Percentiles rank a stretch among this genome's conserved stretches.
Evolutionary conservation across 805 yeast species (phyloP).

Genomic region (Candida corydali): DNA sequence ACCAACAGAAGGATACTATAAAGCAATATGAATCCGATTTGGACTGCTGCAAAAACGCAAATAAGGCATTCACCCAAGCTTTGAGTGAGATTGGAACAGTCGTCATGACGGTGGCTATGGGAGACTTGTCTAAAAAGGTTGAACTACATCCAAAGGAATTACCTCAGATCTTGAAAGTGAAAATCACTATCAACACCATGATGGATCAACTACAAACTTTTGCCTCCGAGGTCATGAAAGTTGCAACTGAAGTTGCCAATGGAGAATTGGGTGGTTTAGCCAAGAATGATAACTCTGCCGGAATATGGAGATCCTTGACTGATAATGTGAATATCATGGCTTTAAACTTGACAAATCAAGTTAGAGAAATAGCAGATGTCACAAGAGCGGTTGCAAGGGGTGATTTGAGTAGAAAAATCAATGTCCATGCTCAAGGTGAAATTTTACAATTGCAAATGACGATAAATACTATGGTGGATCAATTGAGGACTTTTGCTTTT

Average conservation of each 20-base stretch:
- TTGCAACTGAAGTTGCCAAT: conserved; percentile 86
- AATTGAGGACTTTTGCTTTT: conserved; percentile 74
- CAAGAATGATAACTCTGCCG: conserved; percentile 77
- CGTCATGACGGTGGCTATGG: conserved; percentile 84
- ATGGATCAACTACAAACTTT: conserved; percentile 82
- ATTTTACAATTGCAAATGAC: conserved; percentile 81
- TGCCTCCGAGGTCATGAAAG: conserved; percentile 77
- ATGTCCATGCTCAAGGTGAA: conserved; percentile 91
- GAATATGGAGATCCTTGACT: conserved; percentile 81
- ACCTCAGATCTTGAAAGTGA: conserved; percentile 76
- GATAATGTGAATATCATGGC: conserved; percentile 90
- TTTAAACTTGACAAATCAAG: conserved; percentile 62
- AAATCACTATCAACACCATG: conserved; percentile 81
- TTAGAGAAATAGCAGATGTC: conserved; percentile 83
- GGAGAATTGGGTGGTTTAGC: conserved; percentile 92
- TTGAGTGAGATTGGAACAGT: conserved; percentile 79
- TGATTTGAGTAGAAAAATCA: conserved; percentile 75
- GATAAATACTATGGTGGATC: conserved; percentile 86
- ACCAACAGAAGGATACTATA: conserved; percentile 26
- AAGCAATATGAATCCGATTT: conserved; percentile 25
- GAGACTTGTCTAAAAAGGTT: conserved; percentile 80
- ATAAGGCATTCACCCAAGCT: conserved; percentile 68
- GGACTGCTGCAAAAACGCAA: conserved; percentile 45
- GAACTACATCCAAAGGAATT: conserved; percentile 70
- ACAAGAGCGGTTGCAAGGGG: conserved; percentile 87